A percentile compares a stretch with the other conserved stretches of the same genome.
Evolutionary conservation across 129 eudicot species (phyloP).

Genomic region (Lactuca sativa): DNA sequence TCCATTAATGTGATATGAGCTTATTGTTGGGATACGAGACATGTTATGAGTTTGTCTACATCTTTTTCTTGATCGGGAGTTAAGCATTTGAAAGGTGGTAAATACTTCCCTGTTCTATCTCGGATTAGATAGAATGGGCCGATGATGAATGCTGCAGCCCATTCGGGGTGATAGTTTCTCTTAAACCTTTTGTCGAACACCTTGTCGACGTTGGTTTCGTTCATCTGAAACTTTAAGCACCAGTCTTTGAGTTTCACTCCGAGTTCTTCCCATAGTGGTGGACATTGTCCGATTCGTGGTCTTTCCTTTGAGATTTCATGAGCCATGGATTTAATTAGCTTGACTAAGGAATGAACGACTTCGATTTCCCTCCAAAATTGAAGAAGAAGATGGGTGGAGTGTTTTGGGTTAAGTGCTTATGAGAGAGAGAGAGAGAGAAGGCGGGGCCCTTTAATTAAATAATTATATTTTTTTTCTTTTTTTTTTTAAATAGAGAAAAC

Average conservation of each 20-base stretch:
- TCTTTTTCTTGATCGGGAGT: constrained; percentile 84
- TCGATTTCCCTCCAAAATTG: constrained; percentile 84
- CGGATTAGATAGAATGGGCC: constrained; percentile 73
- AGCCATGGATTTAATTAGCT: constrained; percentile 56
- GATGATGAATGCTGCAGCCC: constrained; percentile 83
- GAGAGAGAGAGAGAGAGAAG: too few species aligned
- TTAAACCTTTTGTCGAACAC: constrained; percentile 68
- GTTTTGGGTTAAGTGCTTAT: too few species aligned
- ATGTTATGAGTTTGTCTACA: constrained; percentile 73
- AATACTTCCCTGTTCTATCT: constrained; percentile 79
- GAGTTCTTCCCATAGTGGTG: too few species aligned
- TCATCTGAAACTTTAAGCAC: constrained; percentile 65
- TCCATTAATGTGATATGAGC: constrained; percentile 84
- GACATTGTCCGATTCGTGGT: too few species aligned
- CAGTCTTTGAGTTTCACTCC: constrained; percentile 68
- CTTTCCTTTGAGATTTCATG: constrained; percentile 57
- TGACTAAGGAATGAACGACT: constrained; percentile 64
- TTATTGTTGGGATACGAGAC: constrained; percentile 79
- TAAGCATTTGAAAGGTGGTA: constrained; percentile 83
- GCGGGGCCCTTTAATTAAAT: too few species aligned
- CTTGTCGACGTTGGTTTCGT: constrained; percentile 55
- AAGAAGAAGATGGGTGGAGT: too few species aligned
- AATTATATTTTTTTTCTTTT: too few species aligned
- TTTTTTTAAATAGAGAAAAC: too few species aligned
- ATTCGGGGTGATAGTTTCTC: constrained; percentile 82